Evolutionary conservation across 768 basidiomycete genomes (phyloP).

Genomic region (Pleurotus ostreatus): DNA sequence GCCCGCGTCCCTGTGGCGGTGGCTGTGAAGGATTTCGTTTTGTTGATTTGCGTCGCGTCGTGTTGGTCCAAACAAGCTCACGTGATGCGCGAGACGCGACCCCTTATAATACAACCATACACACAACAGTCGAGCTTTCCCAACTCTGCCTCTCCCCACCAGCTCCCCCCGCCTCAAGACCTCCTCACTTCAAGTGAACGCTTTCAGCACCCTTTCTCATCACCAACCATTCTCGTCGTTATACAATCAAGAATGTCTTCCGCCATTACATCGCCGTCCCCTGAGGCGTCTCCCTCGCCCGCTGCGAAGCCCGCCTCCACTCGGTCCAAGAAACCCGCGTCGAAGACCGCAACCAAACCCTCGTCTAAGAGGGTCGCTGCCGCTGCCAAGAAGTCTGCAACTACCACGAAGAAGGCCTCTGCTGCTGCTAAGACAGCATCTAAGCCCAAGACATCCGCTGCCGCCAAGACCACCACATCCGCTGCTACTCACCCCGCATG

Average conservation of each 20-base stretch:
- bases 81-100: background rate
- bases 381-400: conserved; percentile 13
- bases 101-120: background rate
- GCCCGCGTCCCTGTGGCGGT: conserved; percentile 3
- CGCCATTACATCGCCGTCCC: conserved; percentile 19
- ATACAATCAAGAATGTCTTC: conserved; percentile 19
- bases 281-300: conserved; percentile 16
- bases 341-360: background rate
- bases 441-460: conserved; percentile 25
- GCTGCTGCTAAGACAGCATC: conserved; percentile 27
- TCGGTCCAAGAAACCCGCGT: conserved; percentile 4
- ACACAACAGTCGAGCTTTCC: background rate
- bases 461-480: conserved; percentile 15
- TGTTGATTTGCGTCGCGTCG: background rate
- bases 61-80: background rate
- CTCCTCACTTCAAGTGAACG: conserved; percentile 5
- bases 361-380: conserved; percentile 16
- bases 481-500: conserved; percentile 40
- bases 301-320: conserved; percentile 16
- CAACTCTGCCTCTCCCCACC: background rate
- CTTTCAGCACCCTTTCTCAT: background rate
- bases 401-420: conserved; percentile 18
- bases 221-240: conserved; percentile 4
- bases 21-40: conserved; percentile 4
- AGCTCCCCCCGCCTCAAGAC: conserved; percentile 1